Conservation (phyloP, 2,329 filamentous ascomycete genomes). For the Fusarium veterinarium region DNA sequence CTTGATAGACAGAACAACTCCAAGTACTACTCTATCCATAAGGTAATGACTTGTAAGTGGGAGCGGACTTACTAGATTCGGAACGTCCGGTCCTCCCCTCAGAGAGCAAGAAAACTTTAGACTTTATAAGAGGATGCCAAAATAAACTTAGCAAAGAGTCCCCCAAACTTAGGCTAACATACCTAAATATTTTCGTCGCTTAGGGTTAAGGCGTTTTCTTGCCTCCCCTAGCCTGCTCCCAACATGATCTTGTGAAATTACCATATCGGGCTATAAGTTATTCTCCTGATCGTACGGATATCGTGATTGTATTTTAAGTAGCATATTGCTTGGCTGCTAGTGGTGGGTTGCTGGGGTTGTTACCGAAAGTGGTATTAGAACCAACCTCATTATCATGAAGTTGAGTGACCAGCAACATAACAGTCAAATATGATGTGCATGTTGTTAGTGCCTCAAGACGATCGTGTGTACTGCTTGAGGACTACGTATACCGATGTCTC, state of each 20-base stretch:
- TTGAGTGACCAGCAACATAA: neutral
- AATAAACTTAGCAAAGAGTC: neutral
- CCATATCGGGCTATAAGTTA: neutral
- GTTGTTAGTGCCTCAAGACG: neutral
- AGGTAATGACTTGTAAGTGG: too few species aligned
- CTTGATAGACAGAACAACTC: neutral
- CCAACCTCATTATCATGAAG: conserved; percentile 5
- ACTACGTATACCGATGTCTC: neutral
- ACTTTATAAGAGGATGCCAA: neutral
- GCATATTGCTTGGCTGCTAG: neutral
- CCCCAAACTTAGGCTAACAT: neutral
- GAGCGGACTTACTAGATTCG: conserved; percentile 24
- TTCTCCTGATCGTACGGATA: neutral
- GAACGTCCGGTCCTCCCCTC: conserved; percentile 2
- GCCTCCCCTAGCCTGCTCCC: neutral
- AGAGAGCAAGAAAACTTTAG: neutral
- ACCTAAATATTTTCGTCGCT: neutral
- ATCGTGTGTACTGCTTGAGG: neutral
- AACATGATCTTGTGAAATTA: neutral
- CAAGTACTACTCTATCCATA: conserved; percentile 22
- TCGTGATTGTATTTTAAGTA: neutral
- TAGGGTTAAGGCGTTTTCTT: neutral
- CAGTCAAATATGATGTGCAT: conserved; percentile 1
- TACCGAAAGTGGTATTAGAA: conserved; percentile 3
- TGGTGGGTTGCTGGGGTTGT: neutral